These are phyloP conservation scores for Fagus crenata DNA, from an alignment of 306 rosid species.

Conservation along the genomic window DNA sequence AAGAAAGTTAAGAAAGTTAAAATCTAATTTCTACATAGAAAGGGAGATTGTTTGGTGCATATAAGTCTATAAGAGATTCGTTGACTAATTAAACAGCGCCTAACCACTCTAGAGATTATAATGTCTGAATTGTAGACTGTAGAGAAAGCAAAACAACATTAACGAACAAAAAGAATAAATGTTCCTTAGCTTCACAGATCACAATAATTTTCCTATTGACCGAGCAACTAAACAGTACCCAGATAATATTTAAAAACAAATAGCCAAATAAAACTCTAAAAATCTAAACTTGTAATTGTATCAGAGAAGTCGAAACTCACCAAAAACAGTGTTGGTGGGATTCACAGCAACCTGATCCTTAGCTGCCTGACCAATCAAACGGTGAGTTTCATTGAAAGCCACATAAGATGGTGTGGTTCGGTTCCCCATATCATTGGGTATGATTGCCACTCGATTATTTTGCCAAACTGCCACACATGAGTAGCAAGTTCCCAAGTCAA, in stretches of 20 bases:
- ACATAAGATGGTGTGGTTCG: constrained; percentile 56
- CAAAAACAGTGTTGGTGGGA: constrained; percentile 48
- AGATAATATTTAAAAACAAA: background rate
- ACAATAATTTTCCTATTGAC: too few relatives aligned
- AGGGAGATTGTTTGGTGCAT: too few relatives aligned
- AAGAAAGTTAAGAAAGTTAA: too few relatives aligned
- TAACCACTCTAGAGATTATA: too few relatives aligned
- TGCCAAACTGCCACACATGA: constrained; percentile 57
- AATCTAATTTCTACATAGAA: too few relatives aligned
- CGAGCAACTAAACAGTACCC: background rate
- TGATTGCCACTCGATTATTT: constrained; percentile 51
- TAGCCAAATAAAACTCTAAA: background rate
- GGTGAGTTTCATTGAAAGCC: constrained; percentile 47
- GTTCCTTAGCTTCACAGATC: too few relatives aligned
- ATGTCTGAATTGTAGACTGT: too few relatives aligned
- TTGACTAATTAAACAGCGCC: too few relatives aligned
- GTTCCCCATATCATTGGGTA: constrained; percentile 53
- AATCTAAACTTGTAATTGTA: too few relatives aligned
- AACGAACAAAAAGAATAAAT: too few relatives aligned
- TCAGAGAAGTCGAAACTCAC: constrained; percentile 12
- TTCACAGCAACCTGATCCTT: constrained; percentile 47
- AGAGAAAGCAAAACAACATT: too few relatives aligned
- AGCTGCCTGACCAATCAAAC: constrained; percentile 39
- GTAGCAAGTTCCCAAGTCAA: constrained; percentile 53
- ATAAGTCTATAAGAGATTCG: too few relatives aligned